Percentiles rank a stretch among this genome's conserved stretches.
phyloP scores from a whole-genome alignment of 139 green algal species.

The Microglena sp. region DNA sequence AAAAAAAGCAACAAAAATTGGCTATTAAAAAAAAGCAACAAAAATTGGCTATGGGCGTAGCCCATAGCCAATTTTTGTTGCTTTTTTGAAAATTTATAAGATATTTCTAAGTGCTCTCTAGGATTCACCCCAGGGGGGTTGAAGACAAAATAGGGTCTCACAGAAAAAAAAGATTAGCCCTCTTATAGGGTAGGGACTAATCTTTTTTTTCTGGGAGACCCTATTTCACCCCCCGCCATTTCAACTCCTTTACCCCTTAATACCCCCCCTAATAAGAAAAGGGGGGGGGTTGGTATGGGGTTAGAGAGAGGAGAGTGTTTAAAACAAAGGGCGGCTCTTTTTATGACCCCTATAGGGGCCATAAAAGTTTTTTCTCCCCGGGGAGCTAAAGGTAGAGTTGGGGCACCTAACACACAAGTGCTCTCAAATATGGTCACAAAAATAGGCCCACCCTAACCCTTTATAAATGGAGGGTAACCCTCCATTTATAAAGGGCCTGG shows the following conservation, averaged over 20 bases:
- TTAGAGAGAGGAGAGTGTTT: background rate
- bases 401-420: too few species aligned
- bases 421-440: too few species aligned
- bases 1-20: background rate
- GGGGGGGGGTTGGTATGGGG: too few species aligned
- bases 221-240: background rate
- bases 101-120: too few species aligned
- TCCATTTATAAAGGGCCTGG: too few species aligned
- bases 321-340: background rate
- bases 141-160: background rate
- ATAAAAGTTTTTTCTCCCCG: background rate
- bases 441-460: too few species aligned
- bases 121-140: background rate
- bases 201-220: background rate
- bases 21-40: background rate
- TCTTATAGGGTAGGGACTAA: background rate
- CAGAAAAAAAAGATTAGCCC: background rate
- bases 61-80: background rate
- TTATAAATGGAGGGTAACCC: too few species aligned
- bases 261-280: too few species aligned
- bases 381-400: background rate
- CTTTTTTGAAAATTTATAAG: constrained; percentile 1
- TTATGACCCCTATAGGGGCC: too few species aligned
- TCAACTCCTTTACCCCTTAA: too few species aligned
- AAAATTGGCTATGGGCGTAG: background rate